A percentile compares a stretch with the other conserved stretches of the same genome.
Conservation (phyloP, 495 filamentous ascomycete species). For the Hamigera avellanea region DNA sequence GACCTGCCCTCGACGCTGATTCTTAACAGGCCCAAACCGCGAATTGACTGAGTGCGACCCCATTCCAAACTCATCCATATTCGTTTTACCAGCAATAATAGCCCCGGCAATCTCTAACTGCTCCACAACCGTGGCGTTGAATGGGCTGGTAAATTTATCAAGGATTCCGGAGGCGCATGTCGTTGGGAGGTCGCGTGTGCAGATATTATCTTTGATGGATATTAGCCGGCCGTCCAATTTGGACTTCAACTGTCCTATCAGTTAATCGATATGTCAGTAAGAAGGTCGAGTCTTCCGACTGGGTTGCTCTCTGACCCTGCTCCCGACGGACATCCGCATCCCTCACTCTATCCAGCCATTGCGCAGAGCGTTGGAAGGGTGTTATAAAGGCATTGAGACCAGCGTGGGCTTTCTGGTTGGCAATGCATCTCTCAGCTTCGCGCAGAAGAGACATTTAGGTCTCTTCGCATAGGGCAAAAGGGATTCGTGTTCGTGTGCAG, state of each 20-base stretch:
- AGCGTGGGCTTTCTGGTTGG: conserved; percentile 29
- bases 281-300: background rate
- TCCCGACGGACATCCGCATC: conserved; percentile 28
- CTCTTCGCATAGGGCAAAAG: conserved; percentile 1
- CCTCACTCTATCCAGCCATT: conserved; percentile 23
- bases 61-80: conserved; percentile 98
- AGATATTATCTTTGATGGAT: conserved; percentile 87
- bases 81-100: conserved; percentile 66
- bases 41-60: conserved; percentile 80
- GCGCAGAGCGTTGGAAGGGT: conserved; percentile 17
- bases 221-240: conserved; percentile 44
- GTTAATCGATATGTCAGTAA: background rate
- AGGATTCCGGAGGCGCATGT: conserved; percentile 75
- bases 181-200: conserved; percentile 54
- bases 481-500: background rate
- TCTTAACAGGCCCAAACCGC: conserved; percentile 54
- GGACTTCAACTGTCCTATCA: conserved; percentile 22
- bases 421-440: conserved; percentile 37
- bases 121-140: conserved; percentile 71
- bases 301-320: conserved; percentile 14
- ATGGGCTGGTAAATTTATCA: conserved; percentile 60
- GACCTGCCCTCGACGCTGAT: conserved; percentile 11
- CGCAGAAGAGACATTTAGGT: conserved; percentile 36
- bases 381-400: conserved; percentile 37
- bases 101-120: conserved; percentile 54